Evolutionary conservation across 2,329 filamentous ascomycete genomes (phyloP).

Genomic region (Microdochium paspali): DNA sequence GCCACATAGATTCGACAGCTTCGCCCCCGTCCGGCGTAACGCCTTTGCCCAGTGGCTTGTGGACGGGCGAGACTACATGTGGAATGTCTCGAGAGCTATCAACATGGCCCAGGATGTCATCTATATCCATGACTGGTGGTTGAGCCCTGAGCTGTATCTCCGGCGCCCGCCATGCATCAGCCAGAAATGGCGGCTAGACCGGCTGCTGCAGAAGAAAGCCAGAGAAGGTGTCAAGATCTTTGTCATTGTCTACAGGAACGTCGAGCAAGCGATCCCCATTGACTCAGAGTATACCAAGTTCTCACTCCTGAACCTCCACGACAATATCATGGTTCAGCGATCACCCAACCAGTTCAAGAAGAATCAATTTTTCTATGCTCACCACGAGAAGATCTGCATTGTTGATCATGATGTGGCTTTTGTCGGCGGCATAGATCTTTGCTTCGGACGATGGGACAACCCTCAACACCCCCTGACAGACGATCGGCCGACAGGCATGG

Average conservation of each 20-base stretch:
- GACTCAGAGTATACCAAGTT: constrained; percentile 98
- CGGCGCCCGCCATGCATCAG: constrained; percentile 88
- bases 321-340: constrained; percentile 91
- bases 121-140: constrained; percentile 99
- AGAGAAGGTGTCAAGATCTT: constrained; percentile 95
- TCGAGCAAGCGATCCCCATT: constrained; percentile 93
- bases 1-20: constrained; percentile 82
- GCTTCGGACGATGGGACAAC: constrained; percentile 95
- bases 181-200: constrained; percentile 93
- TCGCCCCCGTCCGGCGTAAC: constrained; percentile 76
- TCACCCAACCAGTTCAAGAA: constrained; percentile 98
- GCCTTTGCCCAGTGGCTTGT: constrained; percentile 96
- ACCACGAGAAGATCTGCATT: constrained; percentile 96
- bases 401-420: constrained; percentile 96
- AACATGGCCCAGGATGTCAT: constrained; percentile 97
- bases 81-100: constrained; percentile 94
- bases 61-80: constrained; percentile 97
- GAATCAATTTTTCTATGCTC: constrained; percentile 98
- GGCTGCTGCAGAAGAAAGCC: constrained; percentile 87
- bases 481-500: constrained; percentile 92
- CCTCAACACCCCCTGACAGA: constrained; percentile 86
- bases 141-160: constrained; percentile 94
- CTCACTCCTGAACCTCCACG: constrained; percentile 86
- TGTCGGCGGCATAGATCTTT: constrained; percentile 89
- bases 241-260: constrained; percentile 95